These are phyloP conservation scores for Alnus rubra DNA, from an alignment of 306 rosid species.

Conservation along the genomic window DNA sequence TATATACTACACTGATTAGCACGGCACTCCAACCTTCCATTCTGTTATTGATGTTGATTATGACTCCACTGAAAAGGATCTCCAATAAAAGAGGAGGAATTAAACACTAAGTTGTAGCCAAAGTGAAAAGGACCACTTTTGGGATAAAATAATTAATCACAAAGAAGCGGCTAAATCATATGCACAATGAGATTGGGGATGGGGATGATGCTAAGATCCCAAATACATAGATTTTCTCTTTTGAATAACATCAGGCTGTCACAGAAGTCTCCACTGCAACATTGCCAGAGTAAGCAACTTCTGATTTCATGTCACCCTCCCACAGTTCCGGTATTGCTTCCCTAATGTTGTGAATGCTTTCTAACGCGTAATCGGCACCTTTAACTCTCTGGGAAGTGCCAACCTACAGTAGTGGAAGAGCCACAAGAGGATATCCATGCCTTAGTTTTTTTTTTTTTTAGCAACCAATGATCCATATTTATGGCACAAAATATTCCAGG, in stretches of 20 bases:
- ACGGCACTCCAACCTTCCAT: not conserved
- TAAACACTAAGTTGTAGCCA: not conserved
- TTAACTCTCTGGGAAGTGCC: conserved; percentile 82
- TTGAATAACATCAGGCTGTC: conserved; percentile 39
- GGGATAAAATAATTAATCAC: conserved; percentile 16
- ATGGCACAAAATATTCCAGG: conserved; percentile 20
- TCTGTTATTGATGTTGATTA: not conserved
- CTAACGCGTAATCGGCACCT: conserved; percentile 94
- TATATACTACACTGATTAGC: not conserved
- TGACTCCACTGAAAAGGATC: not conserved
- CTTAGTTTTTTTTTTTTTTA: conserved; percentile 1
- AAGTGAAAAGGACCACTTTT: not conserved
- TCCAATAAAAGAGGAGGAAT: not conserved
- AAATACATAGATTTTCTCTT: not conserved
- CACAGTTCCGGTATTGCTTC: conserved; percentile 89
- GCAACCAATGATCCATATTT: conserved; percentile 9
- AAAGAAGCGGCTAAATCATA: conserved; percentile 39
- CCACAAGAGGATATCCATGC: conserved; percentile 5
- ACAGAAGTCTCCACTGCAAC: conserved; percentile 86
- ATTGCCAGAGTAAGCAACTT: conserved; percentile 63
- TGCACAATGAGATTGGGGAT: conserved; percentile 27
- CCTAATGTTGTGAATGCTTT: conserved; percentile 91
- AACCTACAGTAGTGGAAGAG: conserved; percentile 41
- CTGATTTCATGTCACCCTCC: conserved; percentile 70
- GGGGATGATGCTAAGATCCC: conserved; percentile 9